phyloP scores from a whole-genome alignment of 768 basidiomycete species.

The Lactarius hatsudake region DNA sequence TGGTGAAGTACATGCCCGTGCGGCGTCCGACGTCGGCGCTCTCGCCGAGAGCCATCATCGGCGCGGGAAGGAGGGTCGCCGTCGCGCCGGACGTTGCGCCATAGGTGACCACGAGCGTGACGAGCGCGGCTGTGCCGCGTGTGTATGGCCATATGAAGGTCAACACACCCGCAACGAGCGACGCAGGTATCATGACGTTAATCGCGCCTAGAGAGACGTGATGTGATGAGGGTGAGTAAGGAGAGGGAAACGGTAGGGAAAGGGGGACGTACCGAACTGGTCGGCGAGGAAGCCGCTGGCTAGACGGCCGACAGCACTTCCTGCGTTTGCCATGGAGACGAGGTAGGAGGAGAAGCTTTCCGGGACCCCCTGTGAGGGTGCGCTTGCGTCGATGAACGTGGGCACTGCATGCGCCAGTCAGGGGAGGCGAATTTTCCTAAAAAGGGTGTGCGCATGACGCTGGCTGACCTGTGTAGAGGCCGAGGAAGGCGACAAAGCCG shows the following conservation, averaged over 20 bases:
- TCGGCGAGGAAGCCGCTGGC: slow-evolving; percentile 54
- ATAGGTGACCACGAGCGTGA: slow-evolving; percentile 58
- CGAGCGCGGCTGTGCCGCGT: slow-evolving; percentile 40
- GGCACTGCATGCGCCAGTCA: slow-evolving; percentile 42
- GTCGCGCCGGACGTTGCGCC: slow-evolving; percentile 66
- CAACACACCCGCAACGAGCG: slow-evolving; percentile 49
- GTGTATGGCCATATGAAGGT: slow-evolving; percentile 75
- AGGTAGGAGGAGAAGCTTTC: slow-evolving; percentile 58
- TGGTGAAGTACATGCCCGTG: slow-evolving; percentile 60
- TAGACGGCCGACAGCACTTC: slow-evolving; percentile 61
- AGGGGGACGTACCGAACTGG: slow-evolving; percentile 41
- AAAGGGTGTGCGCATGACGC: not conserved
- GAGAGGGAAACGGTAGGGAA: not conserved
- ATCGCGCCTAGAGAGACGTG: slow-evolving; percentile 49
- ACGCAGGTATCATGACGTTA: slow-evolving; percentile 68
- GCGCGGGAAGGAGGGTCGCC: slow-evolving; percentile 53
- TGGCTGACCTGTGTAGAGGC: slow-evolving; percentile 50
- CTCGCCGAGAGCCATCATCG: slow-evolving; percentile 60
- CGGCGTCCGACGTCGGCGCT: slow-evolving; percentile 61
- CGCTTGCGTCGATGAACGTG: slow-evolving; percentile 64
- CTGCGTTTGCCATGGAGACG: slow-evolving; percentile 64
- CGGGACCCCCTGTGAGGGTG: slow-evolving; percentile 47
- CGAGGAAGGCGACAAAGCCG: slow-evolving; percentile 57
- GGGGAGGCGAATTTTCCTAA: not conserved
- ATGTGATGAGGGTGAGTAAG: not conserved